Evolutionary conservation across 768 basidiomycete species (phyloP).

Genomic region (Lactifluus volemus): DNA sequence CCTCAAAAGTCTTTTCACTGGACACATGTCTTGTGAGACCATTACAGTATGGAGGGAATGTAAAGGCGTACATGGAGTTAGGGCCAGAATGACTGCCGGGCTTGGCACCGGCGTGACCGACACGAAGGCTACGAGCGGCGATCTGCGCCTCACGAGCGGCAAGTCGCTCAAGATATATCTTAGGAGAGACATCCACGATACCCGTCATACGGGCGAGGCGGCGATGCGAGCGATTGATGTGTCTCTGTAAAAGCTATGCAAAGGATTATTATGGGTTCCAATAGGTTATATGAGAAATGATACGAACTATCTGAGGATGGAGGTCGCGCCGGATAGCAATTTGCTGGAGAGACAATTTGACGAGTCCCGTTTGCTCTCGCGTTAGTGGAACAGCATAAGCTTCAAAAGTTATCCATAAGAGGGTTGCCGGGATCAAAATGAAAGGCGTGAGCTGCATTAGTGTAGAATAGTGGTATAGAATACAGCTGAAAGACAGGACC

Average conservation of each 20-base stretch:
- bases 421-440: conserved; percentile 42
- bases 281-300: no score
- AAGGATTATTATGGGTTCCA: not conserved
- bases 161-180: conserved; percentile 38
- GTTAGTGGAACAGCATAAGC: conserved; percentile 38
- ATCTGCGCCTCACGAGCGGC: conserved; percentile 30
- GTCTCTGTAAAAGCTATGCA: conserved; percentile 56
- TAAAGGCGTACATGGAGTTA: not conserved
- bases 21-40: not conserved
- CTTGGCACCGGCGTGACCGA: conserved; percentile 1
- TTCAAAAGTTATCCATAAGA: conserved; percentile 34
- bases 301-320: conserved; percentile 38
- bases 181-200: conserved; percentile 39
- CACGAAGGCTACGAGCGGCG: not conserved
- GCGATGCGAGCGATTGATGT: conserved; percentile 54
- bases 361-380: conserved; percentile 24
- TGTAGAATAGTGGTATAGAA: conserved; percentile 71
- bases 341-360: conserved; percentile 38
- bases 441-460: conserved; percentile 51
- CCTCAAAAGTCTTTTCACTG: not conserved
- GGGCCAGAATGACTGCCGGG: conserved; percentile 19
- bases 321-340: conserved; percentile 26
- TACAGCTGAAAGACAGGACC: conserved; percentile 1
- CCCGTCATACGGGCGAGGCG: conserved; percentile 67
- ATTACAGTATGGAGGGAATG: not conserved